phyloP scores from a whole-genome alignment of 768 basidiomycete genomes.

The Xanthoconium stramineum region DNA sequence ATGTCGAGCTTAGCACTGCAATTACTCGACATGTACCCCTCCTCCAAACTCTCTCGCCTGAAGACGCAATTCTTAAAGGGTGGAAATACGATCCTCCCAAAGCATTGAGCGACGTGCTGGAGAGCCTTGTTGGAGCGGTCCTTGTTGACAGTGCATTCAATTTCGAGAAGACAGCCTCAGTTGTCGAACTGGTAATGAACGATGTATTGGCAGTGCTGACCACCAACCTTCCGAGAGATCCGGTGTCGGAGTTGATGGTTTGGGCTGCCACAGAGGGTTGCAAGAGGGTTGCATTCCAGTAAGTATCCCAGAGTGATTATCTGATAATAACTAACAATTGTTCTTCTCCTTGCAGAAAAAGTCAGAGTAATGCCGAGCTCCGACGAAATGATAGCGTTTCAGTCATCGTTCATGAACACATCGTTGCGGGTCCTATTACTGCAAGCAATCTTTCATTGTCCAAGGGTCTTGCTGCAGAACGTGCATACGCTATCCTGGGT shows the following conservation, averaged over 20 bases:
- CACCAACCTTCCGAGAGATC: conserved; percentile 63
- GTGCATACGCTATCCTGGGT: conserved; percentile 51
- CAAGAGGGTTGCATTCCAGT: conserved; percentile 44
- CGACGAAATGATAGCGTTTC: conserved; percentile 50
- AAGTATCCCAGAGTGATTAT: conserved; percentile 20
- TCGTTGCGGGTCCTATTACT: conserved; percentile 59
- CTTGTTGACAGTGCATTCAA: conserved; percentile 77
- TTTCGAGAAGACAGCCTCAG: conserved; percentile 60
- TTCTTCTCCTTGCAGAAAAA: conserved; percentile 33
- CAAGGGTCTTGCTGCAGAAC: conserved; percentile 65
- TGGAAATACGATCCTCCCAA: conserved; percentile 90
- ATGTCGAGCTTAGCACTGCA: conserved; percentile 60
- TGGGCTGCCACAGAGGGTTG: conserved; percentile 66
- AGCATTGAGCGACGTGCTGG: conserved; percentile 78
- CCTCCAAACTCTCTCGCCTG: conserved; percentile 51
- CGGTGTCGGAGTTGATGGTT: conserved; percentile 66
- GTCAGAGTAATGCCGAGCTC: conserved; percentile 40
- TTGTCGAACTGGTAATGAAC: conserved; percentile 62
- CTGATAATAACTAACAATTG: background rate
- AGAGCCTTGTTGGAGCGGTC: conserved; percentile 80
- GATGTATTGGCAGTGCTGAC: conserved; percentile 61
- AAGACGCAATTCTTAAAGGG: conserved; percentile 61
- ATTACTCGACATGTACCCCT: conserved; percentile 60
- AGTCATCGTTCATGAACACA: conserved; percentile 55
- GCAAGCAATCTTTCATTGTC: conserved; percentile 58